These are phyloP conservation scores for Withania somnifera DNA, from an alignment of 305 asterid species.

Conservation along the genomic window DNA sequence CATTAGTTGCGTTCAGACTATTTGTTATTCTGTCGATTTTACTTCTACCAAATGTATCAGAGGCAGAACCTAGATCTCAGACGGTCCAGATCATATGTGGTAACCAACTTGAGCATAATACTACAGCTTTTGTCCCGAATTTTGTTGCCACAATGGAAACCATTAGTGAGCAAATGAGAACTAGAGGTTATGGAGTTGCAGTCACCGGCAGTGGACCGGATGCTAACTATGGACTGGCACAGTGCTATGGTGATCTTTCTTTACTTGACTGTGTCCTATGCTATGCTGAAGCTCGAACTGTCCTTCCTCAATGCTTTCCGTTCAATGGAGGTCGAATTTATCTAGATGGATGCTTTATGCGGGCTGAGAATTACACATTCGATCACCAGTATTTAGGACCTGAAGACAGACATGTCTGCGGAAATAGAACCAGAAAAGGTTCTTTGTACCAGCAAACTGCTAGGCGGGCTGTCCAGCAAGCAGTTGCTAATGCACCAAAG, in stretches of 20 bases:
- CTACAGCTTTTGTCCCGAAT: constrained; percentile 24
- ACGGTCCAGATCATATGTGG: constrained; percentile 25
- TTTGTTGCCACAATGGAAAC: constrained; percentile 43
- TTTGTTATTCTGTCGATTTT: constrained; percentile 11
- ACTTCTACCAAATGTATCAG: constrained; percentile 23
- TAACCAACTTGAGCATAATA: constrained; percentile 24
- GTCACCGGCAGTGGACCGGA: constrained; percentile 32
- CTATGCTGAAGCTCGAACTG: constrained; percentile 42
- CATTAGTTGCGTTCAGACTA: constrained; percentile 1
- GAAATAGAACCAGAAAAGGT: constrained; percentile 32
- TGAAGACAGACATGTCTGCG: constrained; percentile 30
- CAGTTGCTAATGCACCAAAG: constrained; percentile 30
- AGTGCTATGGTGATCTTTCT: constrained; percentile 63
- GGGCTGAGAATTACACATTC: constrained; percentile 44
- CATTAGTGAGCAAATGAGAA: constrained; percentile 32
- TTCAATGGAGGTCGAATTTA: constrained; percentile 34
- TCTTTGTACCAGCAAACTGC: constrained; percentile 29
- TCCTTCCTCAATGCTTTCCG: constrained; percentile 49
- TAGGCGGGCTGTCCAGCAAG: constrained; percentile 34
- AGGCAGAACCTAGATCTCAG: constrained; percentile 46
- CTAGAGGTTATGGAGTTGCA: constrained; percentile 33
- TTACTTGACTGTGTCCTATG: constrained; percentile 40
- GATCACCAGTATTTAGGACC: constrained; percentile 35
- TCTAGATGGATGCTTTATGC: constrained; percentile 61
- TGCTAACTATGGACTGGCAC: constrained; percentile 36